A percentile compares a stretch with the other conserved stretches of the same genome.
These are phyloP conservation scores for Colletotrichum sp. DNA, from an alignment of 2,329 filamentous ascomycete species.

Conservation along the genomic window DNA sequence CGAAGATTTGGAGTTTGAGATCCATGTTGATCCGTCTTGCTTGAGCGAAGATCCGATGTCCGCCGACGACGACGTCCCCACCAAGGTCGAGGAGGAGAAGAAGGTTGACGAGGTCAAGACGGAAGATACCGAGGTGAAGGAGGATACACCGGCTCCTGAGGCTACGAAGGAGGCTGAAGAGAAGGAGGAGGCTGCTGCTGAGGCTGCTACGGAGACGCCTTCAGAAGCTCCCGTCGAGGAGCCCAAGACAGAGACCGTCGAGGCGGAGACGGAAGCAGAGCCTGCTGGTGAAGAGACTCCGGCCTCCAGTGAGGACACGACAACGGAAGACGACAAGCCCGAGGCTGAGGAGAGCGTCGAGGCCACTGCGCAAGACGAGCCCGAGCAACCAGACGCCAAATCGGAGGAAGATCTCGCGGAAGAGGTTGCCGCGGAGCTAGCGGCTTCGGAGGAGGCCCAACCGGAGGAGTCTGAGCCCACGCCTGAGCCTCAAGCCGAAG, in stretches of 20 bases:
- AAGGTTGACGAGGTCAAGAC: constrained; percentile 22
- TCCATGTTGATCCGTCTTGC: constrained; percentile 53
- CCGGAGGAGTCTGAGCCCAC: background rate
- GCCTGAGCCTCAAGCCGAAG: background rate
- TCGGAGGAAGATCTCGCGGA: background rate
- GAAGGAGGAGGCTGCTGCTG: background rate
- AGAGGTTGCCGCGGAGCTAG: background rate
- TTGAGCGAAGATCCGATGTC: constrained; percentile 28
- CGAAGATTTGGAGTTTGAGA: constrained; percentile 49
- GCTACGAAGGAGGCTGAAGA: background rate
- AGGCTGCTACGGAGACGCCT: background rate
- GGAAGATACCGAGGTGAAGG: background rate
- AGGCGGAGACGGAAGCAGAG: background rate
- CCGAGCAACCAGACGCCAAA: background rate
- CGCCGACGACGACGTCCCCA: constrained; percentile 22
- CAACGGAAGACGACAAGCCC: background rate
- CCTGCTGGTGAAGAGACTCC: background rate
- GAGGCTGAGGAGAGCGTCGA: background rate
- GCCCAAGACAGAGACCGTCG: background rate
- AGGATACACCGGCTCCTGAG: background rate
- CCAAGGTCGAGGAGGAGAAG: constrained; percentile 22
- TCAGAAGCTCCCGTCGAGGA: background rate
- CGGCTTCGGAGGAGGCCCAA: background rate
- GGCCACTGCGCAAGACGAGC: background rate
- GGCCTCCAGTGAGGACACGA: background rate